Percentiles rank a stretch among this genome's conserved stretches.
Evolutionary conservation across 768 basidiomycete genomes (phyloP).

Genomic region (Boletellus emodensis): DNA sequence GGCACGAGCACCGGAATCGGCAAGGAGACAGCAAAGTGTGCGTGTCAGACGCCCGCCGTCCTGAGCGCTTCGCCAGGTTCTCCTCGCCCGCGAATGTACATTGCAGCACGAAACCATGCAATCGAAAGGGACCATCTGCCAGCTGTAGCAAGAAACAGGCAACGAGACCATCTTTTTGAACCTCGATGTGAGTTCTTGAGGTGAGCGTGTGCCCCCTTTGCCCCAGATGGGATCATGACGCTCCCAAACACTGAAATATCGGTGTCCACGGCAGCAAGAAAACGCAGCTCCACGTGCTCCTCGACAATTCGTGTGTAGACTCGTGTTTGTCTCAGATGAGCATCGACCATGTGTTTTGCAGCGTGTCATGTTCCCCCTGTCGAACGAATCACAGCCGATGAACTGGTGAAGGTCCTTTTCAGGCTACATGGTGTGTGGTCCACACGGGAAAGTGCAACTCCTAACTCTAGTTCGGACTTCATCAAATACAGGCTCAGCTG

Average conservation of each 20-base stretch:
- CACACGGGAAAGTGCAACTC: too few relatives aligned
- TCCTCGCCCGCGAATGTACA: constrained; percentile 35
- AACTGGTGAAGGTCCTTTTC: too few relatives aligned
- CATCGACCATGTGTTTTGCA: constrained; percentile 13
- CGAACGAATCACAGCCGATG: constrained; percentile 41
- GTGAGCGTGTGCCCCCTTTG: constrained; percentile 4
- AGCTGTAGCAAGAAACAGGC: constrained; percentile 32
- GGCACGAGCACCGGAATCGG: constrained; percentile 33
- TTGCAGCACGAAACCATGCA: constrained; percentile 27
- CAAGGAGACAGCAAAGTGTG: constrained; percentile 24
- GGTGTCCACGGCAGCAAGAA: constrained; percentile 36
- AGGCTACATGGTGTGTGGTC: too few relatives aligned
- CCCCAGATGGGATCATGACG: too few relatives aligned
- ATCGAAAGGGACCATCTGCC: constrained; percentile 27
- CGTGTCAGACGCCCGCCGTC: neutral
- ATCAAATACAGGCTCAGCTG: too few relatives aligned
- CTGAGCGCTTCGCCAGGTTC: constrained; percentile 5
- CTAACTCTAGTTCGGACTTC: too few relatives aligned
- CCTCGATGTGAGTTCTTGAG: constrained; percentile 35
- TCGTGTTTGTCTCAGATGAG: neutral
- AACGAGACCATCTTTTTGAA: constrained; percentile 31
- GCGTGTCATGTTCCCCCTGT: constrained; percentile 45
- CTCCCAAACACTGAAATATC: too few relatives aligned
- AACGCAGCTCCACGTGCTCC: constrained; percentile 42
- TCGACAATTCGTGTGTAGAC: constrained; percentile 45